Evolutionary conservation across 306 rosid genomes (phyloP).

Genomic region (Dalbergia cochinchinensis): DNA sequence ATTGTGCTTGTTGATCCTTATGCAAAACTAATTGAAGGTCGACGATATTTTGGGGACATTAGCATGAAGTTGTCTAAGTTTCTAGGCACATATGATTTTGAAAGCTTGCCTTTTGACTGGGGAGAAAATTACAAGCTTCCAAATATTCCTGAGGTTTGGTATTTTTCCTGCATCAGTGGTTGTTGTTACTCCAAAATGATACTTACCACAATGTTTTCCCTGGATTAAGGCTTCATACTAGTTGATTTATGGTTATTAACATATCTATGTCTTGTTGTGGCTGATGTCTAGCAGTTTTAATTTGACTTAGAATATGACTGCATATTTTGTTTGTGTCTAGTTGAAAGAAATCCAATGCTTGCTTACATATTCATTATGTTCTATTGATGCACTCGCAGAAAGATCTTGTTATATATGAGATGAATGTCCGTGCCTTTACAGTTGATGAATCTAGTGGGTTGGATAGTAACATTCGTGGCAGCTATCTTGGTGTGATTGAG

Average conservation of each 20-base stretch:
- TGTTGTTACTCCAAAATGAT: conserved; percentile 26
- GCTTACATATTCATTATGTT: conserved; percentile 42
- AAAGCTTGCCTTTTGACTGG: conserved; percentile 86
- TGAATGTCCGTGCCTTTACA: conserved; percentile 95
- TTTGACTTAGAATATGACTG: conserved; percentile 37
- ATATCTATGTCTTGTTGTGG: not conserved
- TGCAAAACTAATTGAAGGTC: conserved; percentile 91
- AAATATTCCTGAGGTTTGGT: conserved; percentile 94
- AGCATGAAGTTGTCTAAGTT: conserved; percentile 66
- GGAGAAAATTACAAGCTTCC: conserved; percentile 90
- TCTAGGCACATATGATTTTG: conserved; percentile 90
- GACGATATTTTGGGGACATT: conserved; percentile 80
- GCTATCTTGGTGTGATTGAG: conserved; percentile 93
- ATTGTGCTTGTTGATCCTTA: conserved; percentile 90
- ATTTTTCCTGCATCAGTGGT: conserved; percentile 41
- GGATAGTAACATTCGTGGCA: conserved; percentile 73
- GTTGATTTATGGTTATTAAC: conserved; percentile 39
- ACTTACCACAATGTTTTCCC: conserved; percentile 34
- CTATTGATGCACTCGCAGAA: conserved; percentile 66
- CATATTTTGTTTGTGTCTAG: conserved; percentile 30
- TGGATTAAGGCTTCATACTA: conserved; percentile 35
- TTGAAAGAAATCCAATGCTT: conserved; percentile 26
- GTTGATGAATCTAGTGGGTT: conserved; percentile 84
- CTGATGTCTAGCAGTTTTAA: conserved; percentile 38
- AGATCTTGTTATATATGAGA: conserved; percentile 94